These are phyloP conservation scores for Kwoniella bestiolae DNA, from an alignment of 768 basidiomycete genomes.

Conservation along the genomic window DNA sequence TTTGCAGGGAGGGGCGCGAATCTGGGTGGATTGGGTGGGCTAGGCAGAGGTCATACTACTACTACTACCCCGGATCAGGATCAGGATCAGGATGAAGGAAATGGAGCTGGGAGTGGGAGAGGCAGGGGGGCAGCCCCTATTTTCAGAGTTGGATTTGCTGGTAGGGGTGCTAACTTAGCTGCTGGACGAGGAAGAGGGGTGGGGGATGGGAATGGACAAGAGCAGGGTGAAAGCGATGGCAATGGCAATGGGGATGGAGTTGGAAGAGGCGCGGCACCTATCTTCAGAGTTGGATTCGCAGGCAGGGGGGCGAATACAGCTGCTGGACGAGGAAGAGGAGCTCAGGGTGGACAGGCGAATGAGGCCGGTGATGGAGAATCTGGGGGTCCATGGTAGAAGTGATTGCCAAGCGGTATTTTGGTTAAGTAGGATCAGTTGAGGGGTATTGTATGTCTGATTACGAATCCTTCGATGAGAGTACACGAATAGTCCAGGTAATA, in stretches of 20 bases:
- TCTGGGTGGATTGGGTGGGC: background rate
- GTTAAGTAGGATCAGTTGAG: no score
- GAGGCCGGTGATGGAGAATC: no score
- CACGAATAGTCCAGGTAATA: no score
- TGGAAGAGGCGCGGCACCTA: background rate
- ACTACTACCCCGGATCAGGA: background rate
- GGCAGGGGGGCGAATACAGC: constrained; percentile 6
- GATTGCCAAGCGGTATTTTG: no score
- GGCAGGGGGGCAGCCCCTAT: background rate
- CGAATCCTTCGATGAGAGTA: no score
- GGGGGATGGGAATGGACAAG: no score
- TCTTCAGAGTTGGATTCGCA: constrained; percentile 11
- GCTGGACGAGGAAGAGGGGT: constrained; percentile 15
- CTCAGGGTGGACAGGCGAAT: no score
- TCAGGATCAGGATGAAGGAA: background rate
- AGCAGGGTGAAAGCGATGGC: background rate
- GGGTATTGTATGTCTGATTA: no score
- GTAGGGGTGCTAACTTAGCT: background rate
- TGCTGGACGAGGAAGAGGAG: constrained; percentile 23
- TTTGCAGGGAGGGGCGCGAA: constrained; percentile 16
- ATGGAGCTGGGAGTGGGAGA: constrained; percentile 1
- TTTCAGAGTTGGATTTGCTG: constrained; percentile 21
- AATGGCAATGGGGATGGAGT: background rate
- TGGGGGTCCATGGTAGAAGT: no score
- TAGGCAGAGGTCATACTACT: background rate